Base-by-base conservation (phyloP, 306 rosid genomes). In the Castanea sativa region DNA sequence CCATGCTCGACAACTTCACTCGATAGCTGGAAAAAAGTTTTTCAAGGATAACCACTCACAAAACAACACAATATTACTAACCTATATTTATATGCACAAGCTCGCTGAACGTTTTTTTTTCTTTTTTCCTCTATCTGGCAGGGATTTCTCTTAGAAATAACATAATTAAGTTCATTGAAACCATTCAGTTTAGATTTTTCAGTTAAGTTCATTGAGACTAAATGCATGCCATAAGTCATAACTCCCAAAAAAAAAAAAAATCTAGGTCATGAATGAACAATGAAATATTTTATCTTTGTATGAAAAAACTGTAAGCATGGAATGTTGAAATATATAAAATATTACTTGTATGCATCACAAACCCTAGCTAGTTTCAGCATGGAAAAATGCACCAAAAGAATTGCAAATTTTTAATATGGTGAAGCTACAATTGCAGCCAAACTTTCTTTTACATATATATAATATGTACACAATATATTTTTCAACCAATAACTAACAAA, bases 1-100 rank as follows among this genome's bases (percentile, higher is more conserved):
- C 80, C 89, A 76, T 73, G 70, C 84, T 70, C 49, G 30, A 80
- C 85, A 84, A 84, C 71, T 84, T 87, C 76, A 73, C 84, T 80
- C 74, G 69, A 1, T 35, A 20, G 59, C 76, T 32, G 52, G 52
- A 45, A 77, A 23, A 77, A 68, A 56, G 55, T 63, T 63, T 21
- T 29, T 77, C 80, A 71, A 72, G 23, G 23, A 74, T 70, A 30
- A 6, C n/a, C 55, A 69, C 77, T 76, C 76, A 73, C 75, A 81
- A 19, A 11, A 18, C 15, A 19, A 15, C 19, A 32, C 63, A 25
- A 9, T 5, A 30, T 70, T 27, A 59, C 8, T 43, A 72, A 49
- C 16, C 4, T 27, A 56, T 49, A 23, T 23, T 23, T 23, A 5
- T 7, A 51, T 57, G 20, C 6, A 63, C 25, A 80, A 72, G 29